Conservation (phyloP, 805 yeast genomes). For the Candida wancherniae region DNA sequence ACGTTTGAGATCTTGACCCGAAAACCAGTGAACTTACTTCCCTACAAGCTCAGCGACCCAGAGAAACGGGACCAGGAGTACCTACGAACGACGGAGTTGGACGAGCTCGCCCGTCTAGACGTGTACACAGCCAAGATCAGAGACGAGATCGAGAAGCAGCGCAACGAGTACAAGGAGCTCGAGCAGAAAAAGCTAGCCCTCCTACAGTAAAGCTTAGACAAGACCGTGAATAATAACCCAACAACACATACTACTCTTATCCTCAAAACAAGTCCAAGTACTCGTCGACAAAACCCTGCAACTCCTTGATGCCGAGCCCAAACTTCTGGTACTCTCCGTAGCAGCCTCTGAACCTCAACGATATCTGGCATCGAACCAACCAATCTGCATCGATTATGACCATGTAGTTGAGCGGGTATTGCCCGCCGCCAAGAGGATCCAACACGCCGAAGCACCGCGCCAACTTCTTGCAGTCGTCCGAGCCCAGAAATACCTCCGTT, state of each 20-base stretch:
- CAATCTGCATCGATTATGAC: conserved; percentile 17
- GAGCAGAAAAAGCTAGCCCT: conserved; percentile 40
- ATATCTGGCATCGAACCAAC: conserved; percentile 15
- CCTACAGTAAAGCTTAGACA: conserved; percentile 20
- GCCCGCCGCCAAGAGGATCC: conserved; percentile 37
- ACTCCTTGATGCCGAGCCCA: conserved; percentile 15
- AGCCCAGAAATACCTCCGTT: conserved; percentile 4
- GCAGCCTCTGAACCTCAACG: conserved; percentile 15
- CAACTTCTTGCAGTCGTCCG: conserved; percentile 19
- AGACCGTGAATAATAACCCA: not conserved
- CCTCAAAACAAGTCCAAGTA: conserved; percentile 3
- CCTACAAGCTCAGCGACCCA: conserved; percentile 30
- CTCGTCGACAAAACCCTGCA: conserved; percentile 12
- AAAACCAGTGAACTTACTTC: conserved; percentile 57
- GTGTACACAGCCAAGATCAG: conserved; percentile 34
- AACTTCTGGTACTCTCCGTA: conserved; percentile 19
- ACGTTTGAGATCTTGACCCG: conserved; percentile 74
- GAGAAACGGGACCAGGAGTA: conserved; percentile 39
- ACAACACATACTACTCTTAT: not conserved
- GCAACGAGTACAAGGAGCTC: conserved; percentile 35
- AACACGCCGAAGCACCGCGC: conserved; percentile 21
- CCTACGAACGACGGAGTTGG: conserved; percentile 36
- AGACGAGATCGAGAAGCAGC: conserved; percentile 38
- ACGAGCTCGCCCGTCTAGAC: conserved; percentile 39
- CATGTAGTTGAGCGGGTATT: conserved; percentile 30